phyloP scores from a whole-genome alignment of 306 rosid species.

The Lathyrus oleraceus region DNA sequence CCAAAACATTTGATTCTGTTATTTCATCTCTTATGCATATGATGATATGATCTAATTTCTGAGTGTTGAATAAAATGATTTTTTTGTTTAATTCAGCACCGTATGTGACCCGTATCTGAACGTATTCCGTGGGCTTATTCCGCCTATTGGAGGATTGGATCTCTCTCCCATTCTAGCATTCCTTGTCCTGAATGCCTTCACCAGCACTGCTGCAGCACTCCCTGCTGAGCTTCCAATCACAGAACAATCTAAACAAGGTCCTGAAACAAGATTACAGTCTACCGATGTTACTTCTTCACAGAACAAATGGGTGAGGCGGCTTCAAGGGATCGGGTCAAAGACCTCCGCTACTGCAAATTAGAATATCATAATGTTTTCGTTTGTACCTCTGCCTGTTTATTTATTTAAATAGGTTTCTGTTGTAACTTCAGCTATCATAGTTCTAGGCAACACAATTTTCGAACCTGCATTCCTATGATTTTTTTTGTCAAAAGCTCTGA shows the following conservation, averaged over 20 bases:
- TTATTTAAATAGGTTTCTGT: constrained; percentile 20
- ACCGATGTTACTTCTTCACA: constrained; percentile 54
- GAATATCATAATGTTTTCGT: constrained; percentile 17
- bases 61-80: constrained; percentile 21
- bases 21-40: not conserved
- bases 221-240: constrained; percentile 88
- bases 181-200: constrained; percentile 79
- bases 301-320: constrained; percentile 83
- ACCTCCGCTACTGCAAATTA: constrained; percentile 40
- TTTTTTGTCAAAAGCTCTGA: not conserved
- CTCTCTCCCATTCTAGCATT: constrained; percentile 94
- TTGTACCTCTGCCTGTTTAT: constrained; percentile 32
- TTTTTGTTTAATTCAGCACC: constrained; percentile 59
- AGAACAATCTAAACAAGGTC: constrained; percentile 41
- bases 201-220: constrained; percentile 93
- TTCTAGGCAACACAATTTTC: constrained; percentile 41
- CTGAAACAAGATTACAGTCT: constrained; percentile 33
- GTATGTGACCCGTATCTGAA: constrained; percentile 93
- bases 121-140: constrained; percentile 92
- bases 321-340: constrained; percentile 57
- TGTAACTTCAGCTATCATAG: constrained; percentile 30
- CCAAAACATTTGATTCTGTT: not conserved
- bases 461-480: constrained; percentile 29
- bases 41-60: not conserved
- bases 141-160: constrained; percentile 94